Evolutionary conservation across 2,329 filamentous ascomycete genomes (phyloP).

Genomic region (Diplodia sapinea): DNA sequence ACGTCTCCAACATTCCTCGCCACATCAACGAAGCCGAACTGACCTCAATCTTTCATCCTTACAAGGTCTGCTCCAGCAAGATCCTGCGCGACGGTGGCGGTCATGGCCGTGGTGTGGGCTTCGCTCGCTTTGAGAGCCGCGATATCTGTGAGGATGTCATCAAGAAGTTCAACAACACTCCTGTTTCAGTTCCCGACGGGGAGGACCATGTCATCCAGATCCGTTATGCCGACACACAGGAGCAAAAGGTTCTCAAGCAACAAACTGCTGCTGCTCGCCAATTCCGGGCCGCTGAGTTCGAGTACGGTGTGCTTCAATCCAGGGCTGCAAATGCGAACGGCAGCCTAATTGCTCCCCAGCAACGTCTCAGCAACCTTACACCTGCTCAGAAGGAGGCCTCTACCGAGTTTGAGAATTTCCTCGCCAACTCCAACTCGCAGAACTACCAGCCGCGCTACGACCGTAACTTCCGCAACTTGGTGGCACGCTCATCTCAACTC

Average conservation of each 20-base stretch:
- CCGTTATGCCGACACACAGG: constrained; percentile 94
- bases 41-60: constrained; percentile 77
- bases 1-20: constrained; percentile 95
- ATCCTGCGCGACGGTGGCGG: constrained; percentile 91
- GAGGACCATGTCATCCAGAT: constrained; percentile 87
- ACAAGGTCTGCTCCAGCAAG: constrained; percentile 88
- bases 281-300: constrained; percentile 94
- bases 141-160: constrained; percentile 92
- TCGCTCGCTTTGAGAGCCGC: constrained; percentile 90
- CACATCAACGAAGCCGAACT: constrained; percentile 87
- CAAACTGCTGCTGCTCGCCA: constrained; percentile 94
- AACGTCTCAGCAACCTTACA: constrained; percentile 42
- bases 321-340: constrained; percentile 33
- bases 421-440: constrained; percentile 32
- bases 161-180: constrained; percentile 77
- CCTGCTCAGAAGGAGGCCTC: constrained; percentile 42
- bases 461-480: constrained; percentile 26
- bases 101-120: constrained; percentile 94
- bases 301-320: constrained; percentile 45
- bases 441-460: constrained; percentile 20
- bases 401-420: constrained; percentile 49
- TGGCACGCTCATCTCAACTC: constrained; percentile 28
- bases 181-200: constrained; percentile 62
- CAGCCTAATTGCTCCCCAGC: constrained; percentile 40
- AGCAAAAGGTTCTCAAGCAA: constrained; percentile 95